Conservation (phyloP, 176 grass and related monocot genomes). For the Puya raimondii region DNA sequence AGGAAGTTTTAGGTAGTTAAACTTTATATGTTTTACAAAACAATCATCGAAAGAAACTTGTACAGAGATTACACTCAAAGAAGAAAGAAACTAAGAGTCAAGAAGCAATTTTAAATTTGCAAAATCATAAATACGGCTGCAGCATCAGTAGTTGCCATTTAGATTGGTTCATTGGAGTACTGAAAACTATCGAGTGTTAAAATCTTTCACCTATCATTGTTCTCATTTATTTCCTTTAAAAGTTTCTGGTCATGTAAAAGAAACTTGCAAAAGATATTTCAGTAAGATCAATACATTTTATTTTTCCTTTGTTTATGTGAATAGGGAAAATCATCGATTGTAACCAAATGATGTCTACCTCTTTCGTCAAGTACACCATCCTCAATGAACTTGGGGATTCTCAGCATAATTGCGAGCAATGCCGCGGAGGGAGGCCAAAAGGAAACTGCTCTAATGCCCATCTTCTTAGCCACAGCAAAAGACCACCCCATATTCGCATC, state of each 20-base stretch:
- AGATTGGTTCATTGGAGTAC: too few species aligned
- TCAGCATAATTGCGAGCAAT: slow-evolving; percentile 20
- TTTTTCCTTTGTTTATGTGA: not conserved
- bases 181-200: too few species aligned
- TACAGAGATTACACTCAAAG: not conserved
- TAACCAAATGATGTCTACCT: not conserved
- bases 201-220: too few species aligned
- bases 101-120: too few species aligned
- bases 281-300: not conserved
- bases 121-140: too few species aligned
- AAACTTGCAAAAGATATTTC: too few species aligned
- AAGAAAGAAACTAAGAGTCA: not conserved
- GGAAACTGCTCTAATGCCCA: slow-evolving; percentile 19
- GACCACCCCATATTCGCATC: slow-evolving; percentile 41
- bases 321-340: not conserved
- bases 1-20: too few species aligned
- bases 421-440: slow-evolving; percentile 46
- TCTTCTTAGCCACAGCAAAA: slow-evolving; percentile 18
- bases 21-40: too few species aligned
- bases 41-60: too few species aligned
- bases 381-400: slow-evolving; percentile 36
- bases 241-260: too few species aligned
- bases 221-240: too few species aligned
- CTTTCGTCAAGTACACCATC: slow-evolving; percentile 33
- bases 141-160: too few species aligned